phyloP scores from a whole-genome alignment of 306 rosid genomes.

The Hylodesmum podocarpum region DNA sequence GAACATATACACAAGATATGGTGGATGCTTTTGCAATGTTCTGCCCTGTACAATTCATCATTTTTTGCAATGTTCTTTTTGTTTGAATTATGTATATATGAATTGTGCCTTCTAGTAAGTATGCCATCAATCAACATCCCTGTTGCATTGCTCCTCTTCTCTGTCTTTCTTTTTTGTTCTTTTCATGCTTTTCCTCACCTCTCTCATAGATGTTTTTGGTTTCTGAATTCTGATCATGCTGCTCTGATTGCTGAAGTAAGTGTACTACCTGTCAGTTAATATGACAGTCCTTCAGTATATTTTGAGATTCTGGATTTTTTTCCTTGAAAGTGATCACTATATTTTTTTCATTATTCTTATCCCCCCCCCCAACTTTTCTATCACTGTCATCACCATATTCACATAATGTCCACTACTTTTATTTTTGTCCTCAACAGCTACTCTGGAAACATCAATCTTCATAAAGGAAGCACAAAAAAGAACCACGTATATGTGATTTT shows the following conservation, averaged over 20 bases:
- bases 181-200: neutral
- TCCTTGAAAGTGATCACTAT: neutral
- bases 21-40: neutral
- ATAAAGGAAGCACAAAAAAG: slow-evolving; percentile 43
- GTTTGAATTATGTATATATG: neutral
- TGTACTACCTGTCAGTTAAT: neutral
- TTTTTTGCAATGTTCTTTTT: neutral
- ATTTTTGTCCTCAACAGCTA: slow-evolving; percentile 53
- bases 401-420: slow-evolving; percentile 21
- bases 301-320: neutral
- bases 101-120: neutral
- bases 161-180: neutral
- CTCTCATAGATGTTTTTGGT: neutral
- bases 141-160: neutral
- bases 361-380: neutral
- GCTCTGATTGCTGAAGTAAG: slow-evolving; percentile 15
- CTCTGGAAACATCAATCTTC: slow-evolving; percentile 75
- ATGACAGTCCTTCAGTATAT: neutral
- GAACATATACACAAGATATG: neutral
- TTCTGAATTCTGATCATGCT: neutral
- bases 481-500: slow-evolving; percentile 51
- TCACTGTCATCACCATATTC: neutral
- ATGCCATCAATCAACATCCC: neutral
- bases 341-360: neutral
- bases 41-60: neutral